Conservation (phyloP, 176 grass and related monocot species). For the Poa annua region DNA sequence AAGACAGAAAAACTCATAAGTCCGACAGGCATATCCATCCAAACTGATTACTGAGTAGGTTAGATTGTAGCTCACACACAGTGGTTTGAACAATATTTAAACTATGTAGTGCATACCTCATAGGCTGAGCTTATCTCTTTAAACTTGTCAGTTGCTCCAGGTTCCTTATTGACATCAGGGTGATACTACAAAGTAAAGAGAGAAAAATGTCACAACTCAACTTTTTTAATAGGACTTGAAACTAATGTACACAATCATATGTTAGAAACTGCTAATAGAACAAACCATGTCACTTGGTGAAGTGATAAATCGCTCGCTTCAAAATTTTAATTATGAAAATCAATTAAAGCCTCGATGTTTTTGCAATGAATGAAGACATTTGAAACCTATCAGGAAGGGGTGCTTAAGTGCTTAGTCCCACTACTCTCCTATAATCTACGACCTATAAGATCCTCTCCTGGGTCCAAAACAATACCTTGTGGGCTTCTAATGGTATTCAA, state of each 20-base stretch:
- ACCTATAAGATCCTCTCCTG: constrained; percentile 8
- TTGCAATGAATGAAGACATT: neutral
- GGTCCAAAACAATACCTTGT: neutral
- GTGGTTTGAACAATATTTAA: neutral
- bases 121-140: constrained; percentile 98
- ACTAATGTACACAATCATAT: neutral
- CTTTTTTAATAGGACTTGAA: neutral
- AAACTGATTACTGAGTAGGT: constrained; percentile 26
- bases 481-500: constrained; percentile 26
- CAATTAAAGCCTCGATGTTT: neutral
- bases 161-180: constrained; percentile 96
- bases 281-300: constrained; percentile 16
- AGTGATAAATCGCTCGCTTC: neutral
- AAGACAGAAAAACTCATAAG: constrained; percentile 20
- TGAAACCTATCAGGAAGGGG: neutral
- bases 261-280: constrained; percentile 13
- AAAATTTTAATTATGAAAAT: neutral
- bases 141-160: constrained; percentile 97
- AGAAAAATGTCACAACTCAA: constrained; percentile 16
- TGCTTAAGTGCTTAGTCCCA: neutral
- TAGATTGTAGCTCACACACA: neutral
- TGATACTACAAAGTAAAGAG: constrained; percentile 68
- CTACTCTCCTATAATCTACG: constrained; percentile 22
- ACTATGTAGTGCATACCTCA: constrained; percentile 61
- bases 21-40: neutral